phyloP scores from a whole-genome alignment of 2,329 filamentous ascomycete genomes.

The Fusarium mexicanum region DNA sequence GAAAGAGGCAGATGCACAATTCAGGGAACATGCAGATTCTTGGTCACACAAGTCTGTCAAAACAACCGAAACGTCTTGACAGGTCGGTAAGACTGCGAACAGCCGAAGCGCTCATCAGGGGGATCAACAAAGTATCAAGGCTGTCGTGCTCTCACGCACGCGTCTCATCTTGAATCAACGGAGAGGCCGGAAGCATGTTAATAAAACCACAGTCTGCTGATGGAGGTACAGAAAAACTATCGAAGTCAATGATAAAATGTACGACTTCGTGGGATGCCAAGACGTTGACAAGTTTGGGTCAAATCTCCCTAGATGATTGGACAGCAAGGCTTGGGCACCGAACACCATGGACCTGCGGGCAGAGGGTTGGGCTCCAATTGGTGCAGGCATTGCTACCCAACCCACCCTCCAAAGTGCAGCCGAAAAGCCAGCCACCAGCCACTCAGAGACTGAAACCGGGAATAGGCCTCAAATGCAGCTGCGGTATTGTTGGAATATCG shows the following conservation, averaged over 20 bases:
- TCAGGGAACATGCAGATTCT: conserved; percentile 23
- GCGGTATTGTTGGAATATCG: conserved; percentile 33
- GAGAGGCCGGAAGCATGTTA: conserved; percentile 16
- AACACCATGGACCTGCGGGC: conserved; percentile 37
- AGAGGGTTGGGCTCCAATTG: conserved; percentile 51
- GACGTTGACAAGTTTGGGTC: conserved; percentile 16
- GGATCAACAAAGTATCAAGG: conserved; percentile 6
- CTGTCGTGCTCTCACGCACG: background rate
- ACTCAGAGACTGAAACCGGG: conserved; percentile 9
- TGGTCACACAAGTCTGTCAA: conserved; percentile 34
- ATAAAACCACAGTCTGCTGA: conserved; percentile 12
- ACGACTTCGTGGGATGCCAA: conserved; percentile 28
- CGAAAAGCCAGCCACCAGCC: conserved; percentile 20
- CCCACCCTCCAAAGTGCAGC: conserved; percentile 35
- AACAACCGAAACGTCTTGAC: conserved; percentile 27
- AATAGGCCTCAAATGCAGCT: conserved; percentile 36
- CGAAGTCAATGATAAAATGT: conserved; percentile 18
- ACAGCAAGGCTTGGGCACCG: conserved; percentile 36
- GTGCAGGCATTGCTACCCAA: conserved; percentile 54
- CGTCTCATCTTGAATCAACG: background rate
- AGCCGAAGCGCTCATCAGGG: conserved; percentile 20
- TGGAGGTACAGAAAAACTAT: conserved; percentile 16
- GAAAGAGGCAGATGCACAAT: conserved; percentile 14
- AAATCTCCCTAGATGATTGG: conserved; percentile 39
- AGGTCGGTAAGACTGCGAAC: conserved; percentile 28